phyloP scores from a whole-genome alignment of 257 asterid genomes.

The Solanum tarapatanum region DNA sequence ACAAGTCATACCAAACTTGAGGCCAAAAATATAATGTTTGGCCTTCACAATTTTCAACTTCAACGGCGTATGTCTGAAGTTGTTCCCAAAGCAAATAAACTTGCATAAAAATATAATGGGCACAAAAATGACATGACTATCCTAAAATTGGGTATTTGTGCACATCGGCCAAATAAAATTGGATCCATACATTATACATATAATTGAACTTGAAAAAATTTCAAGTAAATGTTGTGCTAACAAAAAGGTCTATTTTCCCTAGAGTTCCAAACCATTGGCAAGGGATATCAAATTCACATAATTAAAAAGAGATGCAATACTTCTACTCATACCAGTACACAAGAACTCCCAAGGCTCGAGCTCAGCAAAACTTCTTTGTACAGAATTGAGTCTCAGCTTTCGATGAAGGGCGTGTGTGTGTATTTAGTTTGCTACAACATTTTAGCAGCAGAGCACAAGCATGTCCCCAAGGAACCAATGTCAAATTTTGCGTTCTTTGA shows the following conservation, averaged over 20 bases:
- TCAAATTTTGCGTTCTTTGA: not conserved
- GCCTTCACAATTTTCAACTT: not conserved
- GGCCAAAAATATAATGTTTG: not conserved
- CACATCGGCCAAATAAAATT: not conserved
- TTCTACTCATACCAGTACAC: not conserved
- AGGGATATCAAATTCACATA: not conserved
- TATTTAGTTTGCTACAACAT: not conserved
- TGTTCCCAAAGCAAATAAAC: not conserved
- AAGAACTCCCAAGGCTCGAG: not conserved
- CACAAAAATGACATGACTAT: not conserved
- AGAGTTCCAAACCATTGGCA: not conserved
- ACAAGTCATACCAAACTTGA: not conserved
- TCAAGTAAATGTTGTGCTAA: not conserved
- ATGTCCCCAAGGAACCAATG: not conserved
- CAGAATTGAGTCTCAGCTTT: not conserved
- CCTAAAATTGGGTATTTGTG: not conserved
- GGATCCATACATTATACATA: not conserved
- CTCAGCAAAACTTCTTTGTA: not conserved
- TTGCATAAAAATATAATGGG: not conserved
- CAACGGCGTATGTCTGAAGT: not conserved
- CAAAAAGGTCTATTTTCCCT: not conserved
- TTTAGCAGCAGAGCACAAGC: not conserved
- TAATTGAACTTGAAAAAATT: not conserved
- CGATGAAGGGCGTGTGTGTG: not conserved
- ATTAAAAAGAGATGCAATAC: not conserved